Base-by-base conservation (phyloP, 1,139 yeast genomes). In the Suhomyces bribrorum region DNA sequence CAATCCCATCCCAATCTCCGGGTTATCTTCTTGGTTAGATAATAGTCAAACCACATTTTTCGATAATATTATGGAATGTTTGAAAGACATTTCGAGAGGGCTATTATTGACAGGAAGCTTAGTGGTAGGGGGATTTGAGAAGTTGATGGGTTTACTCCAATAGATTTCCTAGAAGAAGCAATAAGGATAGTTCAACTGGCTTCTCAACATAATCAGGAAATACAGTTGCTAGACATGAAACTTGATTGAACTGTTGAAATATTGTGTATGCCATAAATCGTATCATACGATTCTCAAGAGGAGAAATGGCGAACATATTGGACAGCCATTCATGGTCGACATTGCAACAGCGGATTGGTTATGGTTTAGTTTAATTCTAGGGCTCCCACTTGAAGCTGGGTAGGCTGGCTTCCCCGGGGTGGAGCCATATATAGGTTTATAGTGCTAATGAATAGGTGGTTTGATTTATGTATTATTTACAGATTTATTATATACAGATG, bases 111-210 rank as follows among this genome's bases (percentile, higher is more conserved):
- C 51, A n/a, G 59, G 64, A 39, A 52, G 57, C 29, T 48, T 53
- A 34, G 55, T 59, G 32, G 44, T 64, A 36, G 59, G 56, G 31
- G 71, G 71, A 3, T 50, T 63, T 33, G 59, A 57, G 34, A 64
- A 64, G 40, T 46, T 51, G 13, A 32, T 45, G 24, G 47, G 47
- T 13, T 38, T 45, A 24, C 20, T 47, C 25, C 23, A 8, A 8
- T 20, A n/a, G n/a, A n/a, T n/a, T n/a, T n/a, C n/a, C n/a, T n/a
- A n/a, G n/a, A n/a, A n/a, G n/a, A n/a, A n/a, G n/a, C n/a, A n/a
- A n/a, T n/a, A n/a, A n/a, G n/a, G n/a, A n/a, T n/a, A n/a, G n/a
- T n/a, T n/a, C n/a, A n/a, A n/a, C n/a, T n/a, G n/a, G n/a, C n/a
- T n/a, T n/a, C n/a, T n/a, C n/a, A n/a, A n/a, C n/a, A n/a, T n/a